These are phyloP conservation scores for Allium fistulosum DNA, from an alignment of 106 monocot genomes.

Conservation along the genomic window DNA sequence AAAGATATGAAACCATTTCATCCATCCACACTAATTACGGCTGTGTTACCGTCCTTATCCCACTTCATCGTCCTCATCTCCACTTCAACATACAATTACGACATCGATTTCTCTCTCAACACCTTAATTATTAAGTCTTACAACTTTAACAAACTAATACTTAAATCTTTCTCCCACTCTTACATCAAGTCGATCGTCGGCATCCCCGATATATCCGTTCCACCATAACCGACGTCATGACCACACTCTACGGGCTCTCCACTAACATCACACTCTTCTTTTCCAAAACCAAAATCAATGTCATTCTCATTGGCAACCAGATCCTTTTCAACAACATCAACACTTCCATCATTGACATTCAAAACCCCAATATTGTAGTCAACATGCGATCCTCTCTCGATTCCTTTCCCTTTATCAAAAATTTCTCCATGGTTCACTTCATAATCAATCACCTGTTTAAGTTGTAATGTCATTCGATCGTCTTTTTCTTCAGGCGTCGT, in stretches of 20 bases:
- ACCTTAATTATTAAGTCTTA: constrained; percentile 12
- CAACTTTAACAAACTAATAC: constrained; percentile 5
- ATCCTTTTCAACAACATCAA: constrained; percentile 11
- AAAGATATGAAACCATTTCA: neutral
- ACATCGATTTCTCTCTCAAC: constrained; percentile 1
- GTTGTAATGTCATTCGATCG: too few relatives aligned
- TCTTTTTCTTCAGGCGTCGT: too few relatives aligned
- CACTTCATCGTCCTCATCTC: constrained; percentile 13
- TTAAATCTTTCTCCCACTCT: constrained; percentile 12
- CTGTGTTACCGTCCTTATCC: neutral
- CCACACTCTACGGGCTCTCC: constrained; percentile 6
- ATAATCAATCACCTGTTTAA: too few relatives aligned
- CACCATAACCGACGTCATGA: neutral
- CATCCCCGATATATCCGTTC: constrained; percentile 12
- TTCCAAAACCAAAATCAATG: constrained; percentile 11
- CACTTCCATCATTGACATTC: too few relatives aligned
- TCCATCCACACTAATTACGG: constrained; percentile 16
- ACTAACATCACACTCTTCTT: constrained; percentile 15
- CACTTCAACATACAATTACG: constrained; percentile 2
- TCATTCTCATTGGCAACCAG: constrained; percentile 19
- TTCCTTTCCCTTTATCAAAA: too few relatives aligned
- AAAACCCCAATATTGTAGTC: too few relatives aligned
- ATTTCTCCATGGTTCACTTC: too few relatives aligned
- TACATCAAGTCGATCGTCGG: constrained; percentile 8
- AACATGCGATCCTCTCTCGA: too few relatives aligned